Percentiles rank a stretch among this genome's conserved stretches.
These are phyloP conservation scores for Phylloporus sp. DNA, from an alignment of 768 basidiomycete genomes.

Conservation along the genomic window DNA sequence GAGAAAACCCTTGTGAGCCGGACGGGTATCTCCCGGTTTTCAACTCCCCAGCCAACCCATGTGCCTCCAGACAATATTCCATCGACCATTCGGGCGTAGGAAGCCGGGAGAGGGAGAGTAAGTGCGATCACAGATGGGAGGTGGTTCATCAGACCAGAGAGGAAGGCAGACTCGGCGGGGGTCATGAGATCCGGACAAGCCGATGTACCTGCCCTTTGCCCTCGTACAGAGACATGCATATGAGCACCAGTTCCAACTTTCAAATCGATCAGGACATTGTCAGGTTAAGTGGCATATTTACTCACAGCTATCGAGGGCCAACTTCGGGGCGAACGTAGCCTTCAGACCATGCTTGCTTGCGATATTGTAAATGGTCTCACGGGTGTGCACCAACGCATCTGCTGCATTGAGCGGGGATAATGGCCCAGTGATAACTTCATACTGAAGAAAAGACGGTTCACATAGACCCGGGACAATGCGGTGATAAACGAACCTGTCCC, in stretches of 20 bases:
- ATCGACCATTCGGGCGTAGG: slow-evolving; percentile 62
- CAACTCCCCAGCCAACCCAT: slow-evolving; percentile 62
- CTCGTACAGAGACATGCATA: slow-evolving; percentile 61
- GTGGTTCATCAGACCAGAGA: slow-evolving; percentile 54
- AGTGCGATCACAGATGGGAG: slow-evolving; percentile 56
- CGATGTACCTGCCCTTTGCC: slow-evolving; percentile 1
- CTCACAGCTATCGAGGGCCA: slow-evolving; percentile 39
- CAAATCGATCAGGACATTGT: background rate
- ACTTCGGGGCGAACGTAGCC: slow-evolving; percentile 64
- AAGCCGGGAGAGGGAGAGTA: slow-evolving; percentile 54
- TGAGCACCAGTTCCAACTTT: slow-evolving; percentile 56
- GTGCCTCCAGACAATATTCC: slow-evolving; percentile 72
- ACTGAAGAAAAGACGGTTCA: slow-evolving; percentile 31
- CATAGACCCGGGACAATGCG: background rate
- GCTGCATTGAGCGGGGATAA: slow-evolving; percentile 61
- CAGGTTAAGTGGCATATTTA: background rate
- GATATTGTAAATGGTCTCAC: slow-evolving; percentile 63
- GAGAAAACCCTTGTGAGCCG: slow-evolving; percentile 49
- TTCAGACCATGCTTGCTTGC: slow-evolving; percentile 59
- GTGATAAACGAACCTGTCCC: slow-evolving; percentile 47
- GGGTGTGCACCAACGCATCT: slow-evolving; percentile 62
- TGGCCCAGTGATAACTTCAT: slow-evolving; percentile 68
- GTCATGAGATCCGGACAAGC: slow-evolving; percentile 35
- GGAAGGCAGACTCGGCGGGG: slow-evolving; percentile 53
- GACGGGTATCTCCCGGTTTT: slow-evolving; percentile 64